Percentiles rank a stretch among this genome's conserved stretches.
Evolutionary conservation across 2,329 filamentous ascomycete species (phyloP).

Genomic region (Alternaria triticina): DNA sequence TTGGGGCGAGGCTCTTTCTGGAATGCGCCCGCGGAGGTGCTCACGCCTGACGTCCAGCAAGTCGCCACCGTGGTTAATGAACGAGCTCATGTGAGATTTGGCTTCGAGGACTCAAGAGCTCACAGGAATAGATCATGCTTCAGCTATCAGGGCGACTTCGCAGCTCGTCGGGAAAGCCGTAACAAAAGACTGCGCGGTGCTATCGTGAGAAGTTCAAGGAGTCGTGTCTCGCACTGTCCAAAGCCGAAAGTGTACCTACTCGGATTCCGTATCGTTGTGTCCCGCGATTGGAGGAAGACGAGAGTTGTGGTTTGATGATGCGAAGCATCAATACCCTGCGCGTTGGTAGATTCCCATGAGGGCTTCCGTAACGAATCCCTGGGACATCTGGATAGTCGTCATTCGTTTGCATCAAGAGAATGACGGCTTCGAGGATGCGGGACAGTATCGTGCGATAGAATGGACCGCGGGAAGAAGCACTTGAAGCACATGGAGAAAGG

Average conservation of each 20-base stretch:
- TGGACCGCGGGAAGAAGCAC: neutral
- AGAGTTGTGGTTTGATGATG: neutral
- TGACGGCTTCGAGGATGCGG: neutral
- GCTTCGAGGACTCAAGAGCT: neutral
- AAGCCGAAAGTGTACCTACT: neutral
- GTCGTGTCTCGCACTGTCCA: neutral
- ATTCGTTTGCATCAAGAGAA: neutral
- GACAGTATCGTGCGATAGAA: neutral
- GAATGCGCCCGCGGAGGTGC: neutral
- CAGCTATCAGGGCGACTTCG: neutral
- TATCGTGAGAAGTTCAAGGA: neutral
- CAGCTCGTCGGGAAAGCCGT: neutral
- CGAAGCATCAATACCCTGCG: neutral
- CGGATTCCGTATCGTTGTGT: neutral
- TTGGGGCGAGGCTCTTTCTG: neutral
- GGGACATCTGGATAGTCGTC: neutral
- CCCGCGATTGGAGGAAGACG: neutral
- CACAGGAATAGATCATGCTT: neutral
- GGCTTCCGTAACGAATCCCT: neutral
- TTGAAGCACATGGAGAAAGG: neutral
- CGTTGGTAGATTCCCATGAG: rapidly evolving
- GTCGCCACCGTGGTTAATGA: neutral
- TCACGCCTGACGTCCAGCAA: neutral
- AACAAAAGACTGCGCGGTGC: neutral
- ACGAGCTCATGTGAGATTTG: neutral